Evolutionary conservation across 1,284 basidiomycete genomes (phyloP), one percentile per base, ranked within the genome.

Genomic region (Rhodotorula sp.): DNA sequence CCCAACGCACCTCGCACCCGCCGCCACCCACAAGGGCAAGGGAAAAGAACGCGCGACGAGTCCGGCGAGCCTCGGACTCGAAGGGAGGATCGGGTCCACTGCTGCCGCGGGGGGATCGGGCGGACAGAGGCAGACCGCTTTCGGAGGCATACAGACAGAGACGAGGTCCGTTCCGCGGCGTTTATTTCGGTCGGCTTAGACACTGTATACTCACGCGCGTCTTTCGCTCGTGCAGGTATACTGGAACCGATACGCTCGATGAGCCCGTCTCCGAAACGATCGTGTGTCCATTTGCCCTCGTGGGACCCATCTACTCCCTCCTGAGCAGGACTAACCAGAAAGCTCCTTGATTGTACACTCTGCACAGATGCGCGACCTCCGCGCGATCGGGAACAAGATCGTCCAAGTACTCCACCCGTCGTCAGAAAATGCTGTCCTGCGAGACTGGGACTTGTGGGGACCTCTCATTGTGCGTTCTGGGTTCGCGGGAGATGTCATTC

Each of bases 381-480:
- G 89, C 21, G 95, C 93, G 0, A 94, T 97, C 76, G 94, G 93
- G 79, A 86, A 88, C 51, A 97, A 97, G 81, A 86, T 97, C 8
- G 85, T 95, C 6, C 93, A 97, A 84, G 94, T 97, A 5, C 84
- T 97, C 48, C 95, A 94, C 78, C 94, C 94, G 18, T 88, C 90
- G 15, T 87, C 87, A 77, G 83, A 83, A 61, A 84, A 89, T 8
- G 86, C 85, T 1, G 87, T 88, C n/a, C 65, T 66, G 77, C 92
- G 92, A 74, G 94, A 97, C 79, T 97, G 94, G 94, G 93, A 97
- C 82, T 85, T 97, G 51, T 97, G 93, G 94, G 94, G 93, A 3
- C 94, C 93, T 16, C 85, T 97, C 12, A 86, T 96, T 52, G 86
- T 72, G 49, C 59, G 70, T 62, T 3, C 26, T 7, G 12, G 21